Evolutionary conservation across 257 asterid genomes (phyloP), one percentile per base, ranked within the genome.

Genomic region (Fraxinus cuspidata): DNA sequence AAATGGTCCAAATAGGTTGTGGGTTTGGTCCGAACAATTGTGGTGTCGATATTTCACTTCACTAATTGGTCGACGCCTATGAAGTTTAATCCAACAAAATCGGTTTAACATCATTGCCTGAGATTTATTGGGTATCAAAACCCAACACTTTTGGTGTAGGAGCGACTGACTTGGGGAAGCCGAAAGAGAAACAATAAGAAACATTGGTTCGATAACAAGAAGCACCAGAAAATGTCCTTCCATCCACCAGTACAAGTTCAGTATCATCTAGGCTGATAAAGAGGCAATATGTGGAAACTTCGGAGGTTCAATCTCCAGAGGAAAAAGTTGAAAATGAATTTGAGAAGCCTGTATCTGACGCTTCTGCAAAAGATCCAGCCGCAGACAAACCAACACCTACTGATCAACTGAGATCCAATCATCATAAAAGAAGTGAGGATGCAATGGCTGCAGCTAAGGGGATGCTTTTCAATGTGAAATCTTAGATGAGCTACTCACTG

Each of bases 91-190:
- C n/a, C n/a, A n/a, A n/a, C n/a, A n/a, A n/a, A n/a, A n/a, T n/a
- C n/a, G n/a, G n/a, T n/a, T n/a, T n/a, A n/a, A n/a, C n/a, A n/a
- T n/a, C n/a, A n/a, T n/a, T n/a, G n/a, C n/a, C n/a, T n/a, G n/a
- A n/a, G n/a, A n/a, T n/a, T n/a, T n/a, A n/a, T n/a, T n/a, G n/a
- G n/a, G n/a, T n/a, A n/a, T n/a, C n/a, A n/a, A n/a, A n/a, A n/a
- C n/a, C n/a, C n/a, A n/a, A n/a, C n/a, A n/a, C 98, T n/a, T 94
- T 88, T 82, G 99, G 99, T 51, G 92, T 89, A 73, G 83, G 82
- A 78, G 91, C 83, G 72, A 85, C 89, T 10, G 88, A 80, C 79
- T 74, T 75, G 27, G 75, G 64, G 73, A 88, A 86, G 80, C 69
- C 87, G 31, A 83, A 80, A 80, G 85, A 80, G 83, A 87, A 70